Conservation (phyloP, 352 stramenopile species). For the Pythium sp. region DNA sequence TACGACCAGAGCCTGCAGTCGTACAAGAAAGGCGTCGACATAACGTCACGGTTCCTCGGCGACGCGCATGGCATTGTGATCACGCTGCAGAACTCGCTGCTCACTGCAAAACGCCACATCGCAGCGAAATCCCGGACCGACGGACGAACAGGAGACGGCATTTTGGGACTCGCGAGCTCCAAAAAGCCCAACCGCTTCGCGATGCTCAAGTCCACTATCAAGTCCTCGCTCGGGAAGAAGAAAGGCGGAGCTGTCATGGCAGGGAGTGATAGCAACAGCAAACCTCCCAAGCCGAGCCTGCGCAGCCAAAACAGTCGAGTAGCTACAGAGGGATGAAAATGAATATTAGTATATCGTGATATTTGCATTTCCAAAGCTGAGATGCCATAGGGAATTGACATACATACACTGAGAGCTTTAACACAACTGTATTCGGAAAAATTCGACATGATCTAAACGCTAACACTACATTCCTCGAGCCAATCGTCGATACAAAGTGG, state of each 20-base stretch:
- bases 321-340: slow-evolving; percentile 8
- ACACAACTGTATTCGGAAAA: not conserved
- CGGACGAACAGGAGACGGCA: slow-evolving; percentile 50
- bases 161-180: slow-evolving; percentile 25
- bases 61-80: slow-evolving; percentile 89
- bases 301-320: slow-evolving; percentile 12
- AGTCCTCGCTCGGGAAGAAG: slow-evolving; percentile 41
- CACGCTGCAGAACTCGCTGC: slow-evolving; percentile 88
- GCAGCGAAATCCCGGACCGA: slow-evolving; percentile 40
- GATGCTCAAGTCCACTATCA: slow-evolving; percentile 34
- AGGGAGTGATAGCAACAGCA: slow-evolving; percentile 18
- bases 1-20: slow-evolving; percentile 88
- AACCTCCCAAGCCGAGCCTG: slow-evolving; percentile 4
- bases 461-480: not conserved
- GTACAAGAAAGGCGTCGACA: slow-evolving; percentile 92
- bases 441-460: not conserved
- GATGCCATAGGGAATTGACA: not conserved
- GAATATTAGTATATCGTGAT: not conserved
- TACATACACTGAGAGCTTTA: not conserved
- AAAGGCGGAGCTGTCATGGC: slow-evolving; percentile 20
- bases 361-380: not conserved
- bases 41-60: slow-evolving; percentile 82
- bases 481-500: slow-evolving; percentile 37
- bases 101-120: slow-evolving; percentile 77
- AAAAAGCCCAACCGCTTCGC: slow-evolving; percentile 29